Base-by-base conservation (phyloP, 179 eudicot species). In the Silene noctiflora region DNA sequence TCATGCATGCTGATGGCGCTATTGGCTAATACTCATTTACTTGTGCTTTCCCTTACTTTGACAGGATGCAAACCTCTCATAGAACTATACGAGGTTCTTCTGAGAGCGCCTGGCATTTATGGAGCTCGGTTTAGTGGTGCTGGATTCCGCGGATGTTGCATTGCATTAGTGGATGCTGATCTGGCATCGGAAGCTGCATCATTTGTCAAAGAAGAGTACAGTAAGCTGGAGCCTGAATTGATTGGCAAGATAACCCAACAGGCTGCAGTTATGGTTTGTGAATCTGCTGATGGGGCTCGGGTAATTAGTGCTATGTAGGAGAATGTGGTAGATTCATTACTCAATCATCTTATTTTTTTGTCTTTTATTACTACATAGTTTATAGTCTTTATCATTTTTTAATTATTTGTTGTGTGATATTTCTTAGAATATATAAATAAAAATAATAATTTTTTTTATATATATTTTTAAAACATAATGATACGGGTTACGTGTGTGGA, bases 121-220 rank as follows among this genome's bases (percentile, higher is more conserved):
- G 99, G 99, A 67, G 94, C 97, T 17, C 86, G 99, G 72, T 96
- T 96, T 75, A 96, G 99, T 70, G 98, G 99, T 21, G 99, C 99
- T 62, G 98, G 99, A 29, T 96, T 96, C 78, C 85, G 99, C 71
- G 98, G 99, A 0, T 96, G 99, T 78, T 93, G 98, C 81, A 83
- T 93, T 73, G 98, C 98, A 27, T 84, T 96, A 66, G 99, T 93
- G 1, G 88, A 93, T 39, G 86, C 94, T 42, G 85, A 87, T 60
- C 66, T 8, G 25, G 97, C 96, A 64, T 69, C 21, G 0, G 89
- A 93, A 75, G 97, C 98, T 31, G 89, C 91, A 2, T 75, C 85
- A 0, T 96, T 84, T 39, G 88, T 93, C 48, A 86, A 76, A 78
- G 66, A 66, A 0, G 98, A 96, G 82, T 96, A 96, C 75, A 69